phyloP scores from a whole-genome alignment of 495 filamentous ascomycete species.

The Xylaria bambusicola region DNA sequence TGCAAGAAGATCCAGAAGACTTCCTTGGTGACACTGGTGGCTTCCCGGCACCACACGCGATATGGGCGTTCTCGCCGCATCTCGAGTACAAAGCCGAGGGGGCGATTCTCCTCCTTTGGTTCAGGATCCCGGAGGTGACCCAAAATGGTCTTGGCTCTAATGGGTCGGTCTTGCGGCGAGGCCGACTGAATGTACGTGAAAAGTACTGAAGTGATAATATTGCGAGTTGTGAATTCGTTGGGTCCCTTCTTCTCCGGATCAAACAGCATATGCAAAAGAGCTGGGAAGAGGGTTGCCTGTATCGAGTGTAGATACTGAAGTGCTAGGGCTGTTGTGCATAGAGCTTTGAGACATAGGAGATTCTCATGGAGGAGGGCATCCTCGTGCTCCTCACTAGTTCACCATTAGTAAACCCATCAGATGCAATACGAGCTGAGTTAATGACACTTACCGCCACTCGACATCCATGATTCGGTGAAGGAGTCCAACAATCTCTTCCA shows the following conservation, averaged over 20 bases:
- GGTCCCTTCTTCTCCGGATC: slow-evolving; percentile 97
- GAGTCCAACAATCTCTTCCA: slow-evolving; percentile 85
- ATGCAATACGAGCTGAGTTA: not conserved
- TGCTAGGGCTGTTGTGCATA: slow-evolving; percentile 87
- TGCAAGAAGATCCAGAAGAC: slow-evolving; percentile 99
- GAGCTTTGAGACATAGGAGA: slow-evolving; percentile 88
- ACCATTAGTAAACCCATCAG: slow-evolving; percentile 23
- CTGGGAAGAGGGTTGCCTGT: slow-evolving; percentile 80
- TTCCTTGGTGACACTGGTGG: slow-evolving; percentile 90
- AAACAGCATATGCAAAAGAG: slow-evolving; percentile 84
- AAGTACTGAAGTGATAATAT: slow-evolving; percentile 80
- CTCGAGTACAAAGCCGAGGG: slow-evolving; percentile 81
- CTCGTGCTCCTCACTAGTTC: slow-evolving; percentile 88
- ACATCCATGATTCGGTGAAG: slow-evolving; percentile 89
- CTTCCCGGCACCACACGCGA: slow-evolving; percentile 90
- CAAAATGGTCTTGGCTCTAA: slow-evolving; percentile 69
- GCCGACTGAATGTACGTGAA: slow-evolving; percentile 77
- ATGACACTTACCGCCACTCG: slow-evolving; percentile 81
- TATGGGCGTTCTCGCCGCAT: slow-evolving; percentile 89
- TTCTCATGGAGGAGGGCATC: slow-evolving; percentile 90
- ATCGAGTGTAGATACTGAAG: slow-evolving; percentile 78
- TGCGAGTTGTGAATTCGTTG: slow-evolving; percentile 89
- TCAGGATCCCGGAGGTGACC: slow-evolving; percentile 79
- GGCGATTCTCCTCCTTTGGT: slow-evolving; percentile 70
- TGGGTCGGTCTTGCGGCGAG: slow-evolving; percentile 51